Conservation (phyloP, 1,284 basidiomycete genomes). For the Apiotrichum laibachii region DNA sequence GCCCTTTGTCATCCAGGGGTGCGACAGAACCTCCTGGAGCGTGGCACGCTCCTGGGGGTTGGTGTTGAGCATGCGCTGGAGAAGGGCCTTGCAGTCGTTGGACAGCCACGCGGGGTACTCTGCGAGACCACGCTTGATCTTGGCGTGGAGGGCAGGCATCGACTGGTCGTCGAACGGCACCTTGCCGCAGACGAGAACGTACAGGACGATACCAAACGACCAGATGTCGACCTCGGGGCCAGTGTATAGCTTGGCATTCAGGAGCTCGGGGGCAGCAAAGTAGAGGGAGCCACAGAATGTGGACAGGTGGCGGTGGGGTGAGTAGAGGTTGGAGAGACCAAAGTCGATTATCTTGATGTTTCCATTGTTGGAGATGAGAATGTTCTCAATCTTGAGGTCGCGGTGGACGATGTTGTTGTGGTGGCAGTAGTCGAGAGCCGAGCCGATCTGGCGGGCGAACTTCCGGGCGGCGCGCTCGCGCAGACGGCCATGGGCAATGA, state of each 20-base stretch:
- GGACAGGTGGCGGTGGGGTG: slow-evolving; percentile 75
- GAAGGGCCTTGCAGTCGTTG: slow-evolving; percentile 88
- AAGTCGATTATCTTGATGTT: slow-evolving; percentile 99
- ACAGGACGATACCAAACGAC: slow-evolving; percentile 97
- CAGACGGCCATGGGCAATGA: slow-evolving; percentile 95
- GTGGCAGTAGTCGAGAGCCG: slow-evolving; percentile 95
- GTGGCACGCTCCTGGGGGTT: slow-evolving; percentile 82
- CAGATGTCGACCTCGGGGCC: slow-evolving; percentile 98
- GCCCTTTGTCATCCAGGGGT: slow-evolving; percentile 94
- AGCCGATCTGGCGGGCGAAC: slow-evolving; percentile 95
- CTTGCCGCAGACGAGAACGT: slow-evolving; percentile 95
- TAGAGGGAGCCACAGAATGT: slow-evolving; percentile 98
- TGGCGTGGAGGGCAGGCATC: slow-evolving; percentile 97
- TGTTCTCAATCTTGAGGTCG: slow-evolving; percentile 98
- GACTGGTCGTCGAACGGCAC: slow-evolving; percentile 99
- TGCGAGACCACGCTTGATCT: slow-evolving; percentile 95
- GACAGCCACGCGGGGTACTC: slow-evolving; percentile 98
- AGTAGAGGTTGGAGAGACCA: slow-evolving; percentile 94
- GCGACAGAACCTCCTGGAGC: slow-evolving; percentile 79
- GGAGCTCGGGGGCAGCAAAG: slow-evolving; percentile 94
- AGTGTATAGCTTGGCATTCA: slow-evolving; percentile 94
- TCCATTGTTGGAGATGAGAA: slow-evolving; percentile 95
- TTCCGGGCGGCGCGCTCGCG: slow-evolving; percentile 92
- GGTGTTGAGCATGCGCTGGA: slow-evolving; percentile 94
- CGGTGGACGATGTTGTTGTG: slow-evolving; percentile 96